Evolutionary conservation across 345 rosid species (phyloP), one percentile per base, ranked within the genome.

Genomic region (Hypericum androsaemum): DNA sequence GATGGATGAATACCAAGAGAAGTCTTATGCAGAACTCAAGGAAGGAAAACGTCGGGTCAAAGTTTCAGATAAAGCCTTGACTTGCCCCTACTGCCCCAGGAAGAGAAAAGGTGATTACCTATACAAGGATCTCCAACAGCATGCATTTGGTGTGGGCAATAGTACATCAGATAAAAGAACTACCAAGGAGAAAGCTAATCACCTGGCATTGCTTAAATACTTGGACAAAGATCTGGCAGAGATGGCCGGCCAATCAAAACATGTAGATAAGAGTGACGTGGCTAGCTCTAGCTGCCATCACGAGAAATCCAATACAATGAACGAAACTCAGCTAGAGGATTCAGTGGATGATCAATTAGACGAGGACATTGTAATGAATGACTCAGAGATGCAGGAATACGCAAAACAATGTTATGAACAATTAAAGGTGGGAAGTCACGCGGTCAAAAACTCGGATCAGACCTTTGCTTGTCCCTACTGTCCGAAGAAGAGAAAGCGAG

Each of bases 141-240:
- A 92, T 79, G 98, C 97, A 59, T 81, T 90, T 42, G 98, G 94
- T 40, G 97, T 92, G 59, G 96, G 96, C 54, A 76, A 72, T 47
- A 92, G 98, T 60, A 40, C 48, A 9, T 89, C 96, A 3, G 70
- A 68, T 39, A 87, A 92, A 69, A 68, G 98, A 62, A 81, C 78
- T 53, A 58, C 63, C 2, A 82, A 79, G 54, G 89, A 76, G 68
- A 92, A 80, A 67, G 96, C 89, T 8, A 72, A 69, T 65, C 98
- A 92, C 76, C 75, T 81, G 38, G 96, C 98, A 45, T 70, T 92
- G 60, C 77, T 69, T 37, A 88, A 74, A 52, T 92, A 85, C 71
- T 70, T 92, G 69, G 75, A 65, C 40, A 78, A 78, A 8, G 92
- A 81, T 71, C 53, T 75, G 12, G n/a, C 53, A 28, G 60, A n/a